A percentile compares a stretch with the other conserved stretches of the same genome.
phyloP scores from a whole-genome alignment of 805 yeast genomes.

The Nakazawaea populi region DNA sequence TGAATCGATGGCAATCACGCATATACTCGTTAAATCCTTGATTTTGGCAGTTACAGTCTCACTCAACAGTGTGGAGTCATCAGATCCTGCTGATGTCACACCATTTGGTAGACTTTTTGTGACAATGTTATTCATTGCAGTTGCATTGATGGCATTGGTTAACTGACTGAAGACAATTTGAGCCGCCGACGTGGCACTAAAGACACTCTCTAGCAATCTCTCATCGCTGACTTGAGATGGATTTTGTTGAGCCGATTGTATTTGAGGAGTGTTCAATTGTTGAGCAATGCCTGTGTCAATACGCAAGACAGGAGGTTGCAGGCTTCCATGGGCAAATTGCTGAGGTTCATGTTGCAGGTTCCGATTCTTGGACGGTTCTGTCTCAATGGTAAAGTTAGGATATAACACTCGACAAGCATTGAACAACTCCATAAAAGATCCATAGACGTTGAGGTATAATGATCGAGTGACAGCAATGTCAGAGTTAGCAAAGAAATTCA shows the following conservation, averaged over 20 bases:
- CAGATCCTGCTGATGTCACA: slow-evolving; percentile 2
- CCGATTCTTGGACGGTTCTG: neutral
- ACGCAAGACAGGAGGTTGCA: slow-evolving; percentile 12
- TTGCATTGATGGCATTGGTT: slow-evolving; percentile 58
- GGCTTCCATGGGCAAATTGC: neutral
- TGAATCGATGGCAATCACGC: slow-evolving; percentile 77
- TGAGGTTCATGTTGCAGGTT: neutral
- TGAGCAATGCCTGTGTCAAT: slow-evolving; percentile 10
- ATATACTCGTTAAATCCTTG: slow-evolving; percentile 70
- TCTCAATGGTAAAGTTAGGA: slow-evolving; percentile 15
- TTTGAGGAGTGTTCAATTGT: neutral
- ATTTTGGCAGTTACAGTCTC: slow-evolving; percentile 41
- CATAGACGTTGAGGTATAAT: slow-evolving; percentile 53
- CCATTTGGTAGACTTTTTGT: slow-evolving; percentile 19
- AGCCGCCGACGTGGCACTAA: slow-evolving; percentile 60
- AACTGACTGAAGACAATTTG: slow-evolving; percentile 74
- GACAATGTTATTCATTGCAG: slow-evolving; percentile 51
- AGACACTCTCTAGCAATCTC: slow-evolving; percentile 59
- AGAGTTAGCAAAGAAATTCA: slow-evolving; percentile 43
- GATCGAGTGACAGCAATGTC: slow-evolving; percentile 63
- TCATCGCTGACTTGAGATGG: slow-evolving; percentile 34
- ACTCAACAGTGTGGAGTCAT: neutral
- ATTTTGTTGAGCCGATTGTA: slow-evolving; percentile 5
- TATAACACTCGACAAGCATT: slow-evolving; percentile 53
- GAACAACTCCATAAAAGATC: slow-evolving; percentile 59